Base-by-base conservation (phyloP, 2,329 filamentous ascomycete genomes). In the Orbilia oligospora region DNA sequence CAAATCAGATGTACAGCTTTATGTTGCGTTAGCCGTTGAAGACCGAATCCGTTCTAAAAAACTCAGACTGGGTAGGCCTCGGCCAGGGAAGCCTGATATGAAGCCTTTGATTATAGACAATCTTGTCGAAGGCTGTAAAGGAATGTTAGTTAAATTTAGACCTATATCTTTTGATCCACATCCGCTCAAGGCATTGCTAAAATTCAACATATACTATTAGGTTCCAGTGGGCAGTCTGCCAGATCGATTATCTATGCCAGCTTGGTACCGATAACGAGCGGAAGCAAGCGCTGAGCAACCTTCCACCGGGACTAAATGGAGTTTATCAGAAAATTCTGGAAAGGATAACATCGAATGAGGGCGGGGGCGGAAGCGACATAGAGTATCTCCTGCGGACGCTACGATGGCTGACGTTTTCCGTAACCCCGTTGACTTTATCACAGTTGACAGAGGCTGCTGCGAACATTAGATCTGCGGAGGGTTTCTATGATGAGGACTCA, bases 181-280 rank as follows among this genome's bases (percentile, higher is more conserved):
- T 27, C 1, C 18, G 9, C 4, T 27, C 20, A 10, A 36, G 1
- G 2, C 10, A 20, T 12, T 20, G 55, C 55, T 38, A 61, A 38
- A 0, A 38, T 18, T 12, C 12, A 41, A 20, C 41, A 49, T 61
- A 22, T 20, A 38, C 14, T 5, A 44, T 22, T n/a, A 63, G 56
- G 56, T 63, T 63, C 18, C 56, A 46, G 38, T 63, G 56, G 56
- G 56, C 22, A 20, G 56, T 63, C 9, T 63, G 56, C 20, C 56
- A 63, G 9, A 30, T 63, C 6, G 56, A 63, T n/a, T 20, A 63
- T 44, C 46, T 63, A 18, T 63, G 56, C 16, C 56, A 63, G 5
- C 56, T 63, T 18, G 36, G 36, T 14, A 63, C 18, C 16, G 56
- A 63, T 10, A 63, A 22, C 8, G 36, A n/a, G 10, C 18, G 56